Conservation (phyloP, 2,329 filamentous ascomycete species). For the Scytalidium sp. region DNA sequence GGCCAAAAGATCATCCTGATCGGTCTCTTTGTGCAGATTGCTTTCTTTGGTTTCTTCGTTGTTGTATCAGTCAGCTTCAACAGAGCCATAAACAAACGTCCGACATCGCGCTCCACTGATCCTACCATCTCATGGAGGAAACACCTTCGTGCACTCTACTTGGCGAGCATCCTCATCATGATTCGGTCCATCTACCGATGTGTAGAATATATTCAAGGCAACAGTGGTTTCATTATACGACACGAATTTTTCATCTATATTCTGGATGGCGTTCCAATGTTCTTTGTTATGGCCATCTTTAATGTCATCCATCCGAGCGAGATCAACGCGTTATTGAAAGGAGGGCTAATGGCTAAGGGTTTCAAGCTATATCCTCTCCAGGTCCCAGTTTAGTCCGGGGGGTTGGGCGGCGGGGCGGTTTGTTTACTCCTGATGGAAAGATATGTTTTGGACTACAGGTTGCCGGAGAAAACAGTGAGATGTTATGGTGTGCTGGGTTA, state of each 20-base stretch:
- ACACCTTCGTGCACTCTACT: constrained; percentile 39
- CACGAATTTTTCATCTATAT: constrained; percentile 44
- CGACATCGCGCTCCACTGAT: constrained; percentile 6
- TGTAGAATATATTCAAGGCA: constrained; percentile 43
- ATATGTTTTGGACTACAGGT: too few species aligned
- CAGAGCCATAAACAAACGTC: constrained; percentile 5
- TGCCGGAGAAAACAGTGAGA: too few species aligned
- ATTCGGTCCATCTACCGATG: constrained; percentile 45
- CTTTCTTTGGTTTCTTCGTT: constrained; percentile 51
- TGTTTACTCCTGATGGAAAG: too few species aligned
- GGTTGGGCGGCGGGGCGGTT: too few species aligned
- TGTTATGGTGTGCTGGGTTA: too few species aligned
- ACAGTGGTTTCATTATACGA: constrained; percentile 38
- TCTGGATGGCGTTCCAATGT: constrained; percentile 44
- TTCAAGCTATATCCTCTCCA: not conserved
- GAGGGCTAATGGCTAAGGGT: not conserved
- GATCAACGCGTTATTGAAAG: constrained; percentile 9
- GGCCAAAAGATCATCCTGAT: constrained; percentile 42
- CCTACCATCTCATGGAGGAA: constrained; percentile 19
- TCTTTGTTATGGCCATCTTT: constrained; percentile 33
- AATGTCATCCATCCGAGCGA: constrained; percentile 32
- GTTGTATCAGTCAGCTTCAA: constrained; percentile 15
- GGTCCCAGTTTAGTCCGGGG: not conserved
- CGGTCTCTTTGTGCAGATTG: constrained; percentile 46
- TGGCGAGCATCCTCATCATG: constrained; percentile 41